phyloP scores from a whole-genome alignment of 2,329 filamentous ascomycete species.

The Penicillium vulpinum region DNA sequence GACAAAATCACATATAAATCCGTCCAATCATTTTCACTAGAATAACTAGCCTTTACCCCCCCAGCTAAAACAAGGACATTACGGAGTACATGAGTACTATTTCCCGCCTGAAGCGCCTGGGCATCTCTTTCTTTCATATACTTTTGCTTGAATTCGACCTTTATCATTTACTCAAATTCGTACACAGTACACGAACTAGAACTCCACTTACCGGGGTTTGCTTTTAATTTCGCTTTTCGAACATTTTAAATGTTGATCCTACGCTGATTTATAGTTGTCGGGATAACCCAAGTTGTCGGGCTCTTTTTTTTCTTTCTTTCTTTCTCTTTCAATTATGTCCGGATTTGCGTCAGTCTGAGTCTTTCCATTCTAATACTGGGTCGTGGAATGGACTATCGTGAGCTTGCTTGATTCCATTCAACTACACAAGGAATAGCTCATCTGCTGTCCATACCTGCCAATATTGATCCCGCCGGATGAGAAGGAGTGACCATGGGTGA shows the following conservation, averaged over 20 bases:
- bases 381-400: slow-evolving; percentile 12
- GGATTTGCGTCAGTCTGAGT: slow-evolving; percentile 1
- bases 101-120: slow-evolving; percentile 4
- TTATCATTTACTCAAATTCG: slow-evolving; percentile 16
- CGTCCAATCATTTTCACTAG: background rate
- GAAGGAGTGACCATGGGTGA: slow-evolving; percentile 16
- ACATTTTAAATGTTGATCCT: slow-evolving; percentile 23
- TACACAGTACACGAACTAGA: slow-evolving; percentile 11
- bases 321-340: slow-evolving; percentile 1
- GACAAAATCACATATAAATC: background rate
- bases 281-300: slow-evolving; percentile 41
- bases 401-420: slow-evolving; percentile 9
- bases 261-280: slow-evolving; percentile 29
- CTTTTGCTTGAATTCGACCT: too few relatives aligned
- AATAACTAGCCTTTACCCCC: background rate
- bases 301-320: slow-evolving; percentile 15
- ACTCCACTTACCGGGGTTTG: slow-evolving; percentile 20
- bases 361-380: slow-evolving; percentile 7
- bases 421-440: slow-evolving; percentile 7
- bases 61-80: background rate
- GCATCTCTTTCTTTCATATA: background rate
- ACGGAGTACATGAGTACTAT: background rate
- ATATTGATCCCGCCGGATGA: background rate
- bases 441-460: slow-evolving; percentile 1
- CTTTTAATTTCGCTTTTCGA: slow-evolving; percentile 7